Base-by-base conservation (phyloP, 768 basidiomycete species). In the Tylopilus subfusipes region DNA sequence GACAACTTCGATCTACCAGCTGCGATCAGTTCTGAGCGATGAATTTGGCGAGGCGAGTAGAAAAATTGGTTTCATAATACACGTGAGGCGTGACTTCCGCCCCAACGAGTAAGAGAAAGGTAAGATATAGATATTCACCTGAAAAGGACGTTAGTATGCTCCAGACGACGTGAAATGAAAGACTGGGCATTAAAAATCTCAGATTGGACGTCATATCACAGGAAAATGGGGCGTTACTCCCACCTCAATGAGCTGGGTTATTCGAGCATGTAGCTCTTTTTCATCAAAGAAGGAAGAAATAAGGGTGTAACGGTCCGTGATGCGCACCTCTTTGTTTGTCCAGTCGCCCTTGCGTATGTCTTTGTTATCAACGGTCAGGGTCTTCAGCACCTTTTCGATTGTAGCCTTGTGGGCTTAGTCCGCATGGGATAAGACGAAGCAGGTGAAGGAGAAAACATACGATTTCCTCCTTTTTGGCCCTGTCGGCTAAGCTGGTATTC, bases 231-330 rank as follows among this genome's bases (percentile, higher is more conserved):
- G 88, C 86, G 88, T 90, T 88, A 90, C 87, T 90, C 88, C 89
- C 84, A 75, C 83, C 85, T 93, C 90, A 78, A 89, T 78, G 92
- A 93, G 92, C 91, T 93, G 91, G 87, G 90, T 93, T 92, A 82
- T 84, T 65, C 82, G 87, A 88, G 87, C 87, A 69, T 71, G 56
- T 58, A 61, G 82, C 86, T 87, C 86, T 89, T 88, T 88, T 79
- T 93, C 90, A 86, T 80, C 78, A 70, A 39, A 54, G 54, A 63
- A 59, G 24, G 45, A 53, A 52, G 36, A 50, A 44, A 18, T 25
- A 52, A 58, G 61, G 31, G 39, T 16, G 36, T 12, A 40, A 22
- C 1, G 27, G 40, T 50, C 30, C 19, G 21, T 25, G 42, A 46
- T 49, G 70, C 84, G 68, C 61, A 88, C 96, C 90, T 99, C 97